These are phyloP conservation scores for Xylaria longipes DNA, from an alignment of 495 filamentous ascomycete genomes.

Conservation along the genomic window DNA sequence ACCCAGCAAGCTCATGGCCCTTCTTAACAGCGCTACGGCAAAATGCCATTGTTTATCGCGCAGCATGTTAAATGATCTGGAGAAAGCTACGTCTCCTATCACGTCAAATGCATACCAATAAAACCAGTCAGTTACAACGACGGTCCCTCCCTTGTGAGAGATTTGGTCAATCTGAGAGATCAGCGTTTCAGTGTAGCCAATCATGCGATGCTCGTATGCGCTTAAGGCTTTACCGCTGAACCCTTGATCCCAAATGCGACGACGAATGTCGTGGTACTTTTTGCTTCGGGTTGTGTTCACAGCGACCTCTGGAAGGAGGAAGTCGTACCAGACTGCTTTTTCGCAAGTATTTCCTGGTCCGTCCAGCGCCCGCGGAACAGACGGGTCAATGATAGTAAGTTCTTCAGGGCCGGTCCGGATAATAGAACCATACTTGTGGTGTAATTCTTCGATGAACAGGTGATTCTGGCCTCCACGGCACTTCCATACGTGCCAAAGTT, in stretches of 20 bases:
- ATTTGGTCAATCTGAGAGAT: constrained; percentile 35
- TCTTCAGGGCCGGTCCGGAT: constrained; percentile 43
- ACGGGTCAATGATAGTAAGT: background rate
- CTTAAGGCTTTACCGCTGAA: constrained; percentile 37
- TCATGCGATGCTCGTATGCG: constrained; percentile 30
- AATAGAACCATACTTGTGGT: constrained; percentile 44
- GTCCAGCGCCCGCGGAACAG: background rate
- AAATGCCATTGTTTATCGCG: constrained; percentile 41
- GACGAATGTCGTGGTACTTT: background rate
- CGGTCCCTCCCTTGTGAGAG: background rate
- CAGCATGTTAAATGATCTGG: constrained; percentile 48
- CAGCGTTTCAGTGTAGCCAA: constrained; percentile 39
- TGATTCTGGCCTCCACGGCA: constrained; percentile 40
- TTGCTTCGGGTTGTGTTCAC: constrained; percentile 13
- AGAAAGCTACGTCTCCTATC: constrained; percentile 54
- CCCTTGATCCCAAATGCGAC: background rate
- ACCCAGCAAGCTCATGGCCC: constrained; percentile 45
- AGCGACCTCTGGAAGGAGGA: background rate
- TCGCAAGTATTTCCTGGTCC: background rate
- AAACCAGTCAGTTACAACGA: constrained; percentile 41
- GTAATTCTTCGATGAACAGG: constrained; percentile 40
- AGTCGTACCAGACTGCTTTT: background rate
- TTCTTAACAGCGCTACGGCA: constrained; percentile 37
- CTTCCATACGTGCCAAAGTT: constrained; percentile 46
- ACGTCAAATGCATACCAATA: constrained; percentile 51